Percentiles rank a stretch among this genome's conserved stretches.
These are phyloP conservation scores for Stagonosporopsis chrysanthemi DNA, from an alignment of 2,329 filamentous ascomycete genomes.

Conservation along the genomic window DNA sequence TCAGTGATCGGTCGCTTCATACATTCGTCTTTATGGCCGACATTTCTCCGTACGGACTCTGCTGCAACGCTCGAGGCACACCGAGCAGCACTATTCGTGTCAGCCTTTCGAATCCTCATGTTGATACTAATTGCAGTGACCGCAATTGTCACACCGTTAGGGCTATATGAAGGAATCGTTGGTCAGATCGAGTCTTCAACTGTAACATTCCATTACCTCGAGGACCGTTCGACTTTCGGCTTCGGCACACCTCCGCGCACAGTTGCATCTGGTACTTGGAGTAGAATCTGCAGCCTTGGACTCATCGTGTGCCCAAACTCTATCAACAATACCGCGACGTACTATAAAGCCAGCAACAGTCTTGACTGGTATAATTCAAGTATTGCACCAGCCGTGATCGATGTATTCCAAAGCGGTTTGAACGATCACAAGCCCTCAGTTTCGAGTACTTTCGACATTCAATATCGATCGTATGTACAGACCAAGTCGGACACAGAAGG, in stretches of 20 bases:
- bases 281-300: constrained; percentile 41
- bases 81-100: constrained; percentile 33
- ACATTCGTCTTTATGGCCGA: constrained; percentile 54
- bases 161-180: constrained; percentile 53
- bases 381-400: not conserved
- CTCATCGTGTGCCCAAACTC: constrained; percentile 11
- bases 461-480: constrained; percentile 5
- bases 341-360: not conserved
- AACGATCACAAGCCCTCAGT: not conserved
- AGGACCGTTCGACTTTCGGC: constrained; percentile 50
- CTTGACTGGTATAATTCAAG: not conserved
- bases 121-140: constrained; percentile 50
- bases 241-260: constrained; percentile 51
- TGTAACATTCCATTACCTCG: constrained; percentile 49
- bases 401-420: not conserved
- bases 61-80: constrained; percentile 40
- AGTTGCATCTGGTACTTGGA: constrained; percentile 35
- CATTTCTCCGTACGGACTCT: constrained; percentile 52
- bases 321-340: not conserved
- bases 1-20: constrained; percentile 45
- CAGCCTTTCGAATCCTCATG: constrained; percentile 18
- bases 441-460: not conserved
- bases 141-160: constrained; percentile 57
- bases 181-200: constrained; percentile 21
- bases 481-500: not conserved